These are phyloP conservation scores for Parmelia sp. DNA, from an alignment of 495 filamentous ascomycete genomes.

Conservation along the genomic window DNA sequence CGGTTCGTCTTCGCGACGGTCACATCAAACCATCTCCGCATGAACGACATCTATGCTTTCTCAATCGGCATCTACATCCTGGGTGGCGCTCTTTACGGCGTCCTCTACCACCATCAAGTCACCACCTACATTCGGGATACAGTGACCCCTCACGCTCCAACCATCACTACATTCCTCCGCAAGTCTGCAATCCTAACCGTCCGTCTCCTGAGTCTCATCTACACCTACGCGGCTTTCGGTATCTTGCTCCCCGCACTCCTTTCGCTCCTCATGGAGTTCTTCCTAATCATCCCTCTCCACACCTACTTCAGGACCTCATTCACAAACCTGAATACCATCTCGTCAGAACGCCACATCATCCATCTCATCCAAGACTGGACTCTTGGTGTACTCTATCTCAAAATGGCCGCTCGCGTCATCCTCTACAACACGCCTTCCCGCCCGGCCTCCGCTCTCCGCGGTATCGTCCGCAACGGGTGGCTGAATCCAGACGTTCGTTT, in stretches of 20 bases:
- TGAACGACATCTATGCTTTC: constrained; percentile 96
- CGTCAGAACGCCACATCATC: constrained; percentile 55
- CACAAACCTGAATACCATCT: constrained; percentile 4
- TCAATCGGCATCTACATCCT: constrained; percentile 78
- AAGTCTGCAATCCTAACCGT: constrained; percentile 15
- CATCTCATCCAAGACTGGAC: constrained; percentile 93
- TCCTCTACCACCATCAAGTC: constrained; percentile 43
- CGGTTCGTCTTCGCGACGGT: constrained; percentile 63
- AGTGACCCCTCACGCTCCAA: constrained; percentile 26
- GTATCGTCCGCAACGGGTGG: constrained; percentile 73
- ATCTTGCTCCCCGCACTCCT: constrained; percentile 78
- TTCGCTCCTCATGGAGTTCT: constrained; percentile 77
- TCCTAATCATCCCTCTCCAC: constrained; percentile 80
- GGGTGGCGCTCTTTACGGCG: constrained; percentile 54
- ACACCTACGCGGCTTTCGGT: constrained; percentile 64
- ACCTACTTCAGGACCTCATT: constrained; percentile 53
- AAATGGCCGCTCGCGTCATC: constrained; percentile 69
- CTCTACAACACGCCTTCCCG: constrained; percentile 58
- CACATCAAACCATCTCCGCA: constrained; percentile 58
- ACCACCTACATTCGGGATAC: constrained; percentile 17
- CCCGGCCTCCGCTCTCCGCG: constrained; percentile 64
- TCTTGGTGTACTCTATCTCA: constrained; percentile 84
- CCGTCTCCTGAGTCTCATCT: constrained; percentile 47
- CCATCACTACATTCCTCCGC: constrained; percentile 15
- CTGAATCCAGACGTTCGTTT: constrained; percentile 69